These are phyloP conservation scores for Pseudonitzschia multistriata DNA, from an alignment of 108 stramenopile genomes.

Conservation along the genomic window DNA sequence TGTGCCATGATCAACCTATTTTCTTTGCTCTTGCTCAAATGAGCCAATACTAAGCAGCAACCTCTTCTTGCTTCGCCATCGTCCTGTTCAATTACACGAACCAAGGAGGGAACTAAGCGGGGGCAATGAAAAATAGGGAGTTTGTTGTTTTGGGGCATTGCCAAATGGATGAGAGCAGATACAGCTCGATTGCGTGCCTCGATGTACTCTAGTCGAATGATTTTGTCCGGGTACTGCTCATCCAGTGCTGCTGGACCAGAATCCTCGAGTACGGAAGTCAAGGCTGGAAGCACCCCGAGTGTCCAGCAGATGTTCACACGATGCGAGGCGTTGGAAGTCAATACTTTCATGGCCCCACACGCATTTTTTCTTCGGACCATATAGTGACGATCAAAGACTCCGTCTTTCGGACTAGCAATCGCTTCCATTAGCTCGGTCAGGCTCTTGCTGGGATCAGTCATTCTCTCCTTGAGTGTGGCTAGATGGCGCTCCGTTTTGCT, in stretches of 20 bases:
- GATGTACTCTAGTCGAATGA: constrained; percentile 47
- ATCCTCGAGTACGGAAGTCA: constrained; percentile 64
- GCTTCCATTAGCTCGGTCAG: constrained; percentile 47
- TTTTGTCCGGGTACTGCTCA: constrained; percentile 32
- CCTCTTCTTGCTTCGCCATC: constrained; percentile 50
- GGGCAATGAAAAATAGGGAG: constrained; percentile 69
- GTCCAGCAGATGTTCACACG: constrained; percentile 78
- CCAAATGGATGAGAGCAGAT: constrained; percentile 53
- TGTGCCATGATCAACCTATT: constrained; percentile 58
- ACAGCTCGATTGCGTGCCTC: constrained; percentile 67
- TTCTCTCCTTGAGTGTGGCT: constrained; percentile 40
- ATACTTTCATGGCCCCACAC: constrained; percentile 78
- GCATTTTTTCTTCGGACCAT: constrained; percentile 81
- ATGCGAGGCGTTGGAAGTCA: constrained; percentile 57
- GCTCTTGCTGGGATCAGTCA: constrained; percentile 57
- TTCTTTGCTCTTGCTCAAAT: constrained; percentile 62
- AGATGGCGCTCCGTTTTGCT: constrained; percentile 21
- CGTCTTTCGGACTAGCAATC: constrained; percentile 40
- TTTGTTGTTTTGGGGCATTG: constrained; percentile 62
- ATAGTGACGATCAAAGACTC: constrained; percentile 52
- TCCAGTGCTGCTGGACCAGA: constrained; percentile 31
- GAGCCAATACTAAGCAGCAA: constrained; percentile 59
- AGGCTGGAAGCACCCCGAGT: constrained; percentile 61
- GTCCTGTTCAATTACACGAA: constrained; percentile 48
- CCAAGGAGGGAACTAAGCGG: constrained; percentile 49